phyloP scores from a whole-genome alignment of 1,284 basidiomycete species.

The Marasmius fiardii region DNA sequence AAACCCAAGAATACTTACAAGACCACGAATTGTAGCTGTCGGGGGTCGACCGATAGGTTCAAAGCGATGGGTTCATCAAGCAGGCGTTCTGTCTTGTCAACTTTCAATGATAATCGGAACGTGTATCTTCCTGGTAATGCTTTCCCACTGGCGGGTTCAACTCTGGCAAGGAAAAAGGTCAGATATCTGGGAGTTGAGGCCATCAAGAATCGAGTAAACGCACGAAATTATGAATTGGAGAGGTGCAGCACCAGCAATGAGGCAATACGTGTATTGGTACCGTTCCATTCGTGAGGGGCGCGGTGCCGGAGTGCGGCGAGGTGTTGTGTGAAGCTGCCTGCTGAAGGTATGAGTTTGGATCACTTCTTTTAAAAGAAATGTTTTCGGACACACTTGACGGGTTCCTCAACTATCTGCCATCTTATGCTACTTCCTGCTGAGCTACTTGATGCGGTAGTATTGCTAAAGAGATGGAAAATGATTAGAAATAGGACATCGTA shows the following conservation, averaged over 20 bases:
- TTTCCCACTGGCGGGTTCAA: conserved; percentile 44
- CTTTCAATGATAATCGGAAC: conserved; percentile 49
- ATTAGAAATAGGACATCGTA: background rate
- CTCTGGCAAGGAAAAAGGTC: conserved; percentile 29
- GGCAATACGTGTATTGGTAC: conserved; percentile 43
- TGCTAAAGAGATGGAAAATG: background rate
- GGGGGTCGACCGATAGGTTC: conserved; percentile 46
- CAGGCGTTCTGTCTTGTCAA: conserved; percentile 48
- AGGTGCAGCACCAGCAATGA: conserved; percentile 37
- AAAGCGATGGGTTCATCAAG: conserved; percentile 43
- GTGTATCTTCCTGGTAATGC: conserved; percentile 40
- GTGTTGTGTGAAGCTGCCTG: conserved; percentile 11
- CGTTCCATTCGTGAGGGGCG: conserved; percentile 29
- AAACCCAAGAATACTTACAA: conserved; percentile 38
- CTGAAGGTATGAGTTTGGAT: background rate
- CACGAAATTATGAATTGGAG: conserved; percentile 46
- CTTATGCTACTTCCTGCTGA: conserved; percentile 4
- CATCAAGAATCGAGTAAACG: conserved; percentile 16
- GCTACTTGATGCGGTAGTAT: conserved; percentile 6
- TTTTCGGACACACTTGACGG: conserved; percentile 2
- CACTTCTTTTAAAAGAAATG: background rate
- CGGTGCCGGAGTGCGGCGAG: conserved; percentile 10
- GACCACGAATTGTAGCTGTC: conserved; percentile 48
- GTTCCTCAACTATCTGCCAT: background rate
- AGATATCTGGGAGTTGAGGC: background rate